Evolutionary conservation across 257 asterid species (phyloP), one percentile per base, ranked within the genome.

Genomic region (Solanum sejunctum): DNA sequence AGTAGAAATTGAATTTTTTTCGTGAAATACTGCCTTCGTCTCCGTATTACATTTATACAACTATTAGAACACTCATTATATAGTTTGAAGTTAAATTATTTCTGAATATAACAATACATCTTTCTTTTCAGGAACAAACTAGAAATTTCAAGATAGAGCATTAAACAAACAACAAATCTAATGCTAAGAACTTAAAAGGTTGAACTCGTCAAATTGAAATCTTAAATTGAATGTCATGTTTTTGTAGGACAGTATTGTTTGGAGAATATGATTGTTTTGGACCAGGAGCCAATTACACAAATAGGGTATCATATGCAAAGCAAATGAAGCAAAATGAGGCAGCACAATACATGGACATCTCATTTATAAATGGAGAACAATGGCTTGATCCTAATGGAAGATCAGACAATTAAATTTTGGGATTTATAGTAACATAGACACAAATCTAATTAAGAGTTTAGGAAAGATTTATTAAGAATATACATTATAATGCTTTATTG

Each of bases 191-290:
- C 41, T 36, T 36, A 2, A 56, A 56, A 17, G 11, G 20, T 17
- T 17, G 23, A 56, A 18, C 63, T 10, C 5, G 63, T 55, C 9
- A 36, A 55, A 5, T 55, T 3, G 7, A 10, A 55, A 55, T 55
- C 60, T 6, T 23, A 61, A 3, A 23, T 23, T 15, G 56, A 71
- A 47, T 73, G 15, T 45, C 21, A 16, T 75, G 10, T 51, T 57
- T 60, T 60, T 84, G 83, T 64, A 96, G 99, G 88, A 96, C 98
- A 72, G 92, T 96, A 58, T 70, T 80, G 12, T 94, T 92, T 45
- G 98, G 98, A 8, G 99, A 96, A 82, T 92, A 86, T 70, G 94
- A 87, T 15, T 90, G 96, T 89, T 80, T 36, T 23, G 99, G 99
- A 47, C 84, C 91, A 0, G 99, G 99, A 41, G 93, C 98, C 1